Evolutionary conservation across 2,329 filamentous ascomycete genomes (phyloP), one percentile per base, ranked within the genome.

Genomic region (Fusarium vanettenii): DNA sequence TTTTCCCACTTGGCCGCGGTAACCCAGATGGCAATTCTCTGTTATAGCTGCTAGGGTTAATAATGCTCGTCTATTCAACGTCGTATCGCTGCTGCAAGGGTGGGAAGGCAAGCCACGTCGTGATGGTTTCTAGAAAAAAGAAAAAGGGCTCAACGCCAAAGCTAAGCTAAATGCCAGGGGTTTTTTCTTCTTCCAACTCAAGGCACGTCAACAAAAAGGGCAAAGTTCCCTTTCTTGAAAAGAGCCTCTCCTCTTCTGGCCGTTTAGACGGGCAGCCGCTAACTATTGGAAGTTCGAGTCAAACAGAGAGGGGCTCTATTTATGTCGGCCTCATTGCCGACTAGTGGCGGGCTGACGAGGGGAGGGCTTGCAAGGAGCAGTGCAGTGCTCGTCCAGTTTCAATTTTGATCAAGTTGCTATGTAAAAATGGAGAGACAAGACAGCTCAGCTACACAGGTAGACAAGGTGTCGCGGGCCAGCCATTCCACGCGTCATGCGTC

Each of bases 111-210:
- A 29, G 48, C 25, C 48, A 52, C 48, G 48, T 18, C 48, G 16
- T 52, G 25, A 52, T 18, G 48, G 48, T 20, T 64, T 64, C 61
- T 64, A 59, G 62, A 48, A 65, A 59, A 59, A 52, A 52, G 48
- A 52, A 29, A 59, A 45, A 59, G 25, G 7, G 48, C 48, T 52
- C 43, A 27, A 48, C 22, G 43, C 20, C 43, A 48, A 25, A 25
- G 16, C n/a, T 25, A 7, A 14, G 14, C 16, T 48, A 48, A 48
- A 27, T 18, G 14, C 8, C 43, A 48, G 43, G 22, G 22, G 22
- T 27, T 27, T 48, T 27, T 27, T 48, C 5, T 43, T 25, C 16
- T 25, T 25, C 20, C 45, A 25, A 16, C 16, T 13, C n/a, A 48
- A 18, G 14, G 25, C 61, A 56, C 55, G 11, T 16, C 31, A 48